A percentile compares a stretch with the other conserved stretches of the same genome.
Evolutionary conservation across 768 basidiomycete genomes (phyloP).

Genomic region (Lentinula raphanica): DNA sequence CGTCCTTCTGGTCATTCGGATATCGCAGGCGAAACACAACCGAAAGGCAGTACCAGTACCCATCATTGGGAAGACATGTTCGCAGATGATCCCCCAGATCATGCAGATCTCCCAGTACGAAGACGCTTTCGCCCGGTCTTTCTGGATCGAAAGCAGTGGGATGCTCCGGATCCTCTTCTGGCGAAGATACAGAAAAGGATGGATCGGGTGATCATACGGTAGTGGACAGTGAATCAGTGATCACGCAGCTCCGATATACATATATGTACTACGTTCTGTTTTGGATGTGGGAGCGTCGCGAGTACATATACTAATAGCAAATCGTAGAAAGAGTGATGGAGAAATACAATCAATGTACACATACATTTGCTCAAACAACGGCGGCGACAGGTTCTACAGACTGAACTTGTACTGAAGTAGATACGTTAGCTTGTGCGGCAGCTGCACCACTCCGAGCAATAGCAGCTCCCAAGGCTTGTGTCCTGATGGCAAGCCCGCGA

Average conservation of each 20-base stretch:
- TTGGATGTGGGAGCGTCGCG: too few species aligned
- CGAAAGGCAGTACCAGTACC: not conserved
- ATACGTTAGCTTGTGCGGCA: not conserved
- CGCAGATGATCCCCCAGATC: not conserved
- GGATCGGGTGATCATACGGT: not conserved
- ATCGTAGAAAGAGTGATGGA: not conserved
- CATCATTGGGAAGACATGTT: not conserved
- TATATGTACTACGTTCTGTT: too few species aligned
- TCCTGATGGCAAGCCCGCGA: constrained; percentile 84
- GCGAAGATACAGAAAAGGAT: not conserved
- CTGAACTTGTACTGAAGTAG: not conserved
- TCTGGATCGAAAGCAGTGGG: constrained; percentile 9
- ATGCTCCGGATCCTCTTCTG: not conserved
- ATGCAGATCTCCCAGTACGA: not conserved
- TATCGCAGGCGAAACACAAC: not conserved
- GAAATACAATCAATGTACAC: not conserved
- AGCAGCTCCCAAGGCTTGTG: constrained; percentile 84
- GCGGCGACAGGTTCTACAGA: constrained; percentile 14
- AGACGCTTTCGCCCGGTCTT: constrained; percentile 11
- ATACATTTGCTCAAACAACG: constrained; percentile 14
- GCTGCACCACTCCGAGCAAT: constrained; percentile 30
- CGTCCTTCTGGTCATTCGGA: not conserved
- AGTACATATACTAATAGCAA: too few species aligned
- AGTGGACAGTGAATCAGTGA: too few species aligned
- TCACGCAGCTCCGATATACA: too few species aligned